Conservation (phyloP, 257 asterid species). For the Rauvolfia tetraphylla region DNA sequence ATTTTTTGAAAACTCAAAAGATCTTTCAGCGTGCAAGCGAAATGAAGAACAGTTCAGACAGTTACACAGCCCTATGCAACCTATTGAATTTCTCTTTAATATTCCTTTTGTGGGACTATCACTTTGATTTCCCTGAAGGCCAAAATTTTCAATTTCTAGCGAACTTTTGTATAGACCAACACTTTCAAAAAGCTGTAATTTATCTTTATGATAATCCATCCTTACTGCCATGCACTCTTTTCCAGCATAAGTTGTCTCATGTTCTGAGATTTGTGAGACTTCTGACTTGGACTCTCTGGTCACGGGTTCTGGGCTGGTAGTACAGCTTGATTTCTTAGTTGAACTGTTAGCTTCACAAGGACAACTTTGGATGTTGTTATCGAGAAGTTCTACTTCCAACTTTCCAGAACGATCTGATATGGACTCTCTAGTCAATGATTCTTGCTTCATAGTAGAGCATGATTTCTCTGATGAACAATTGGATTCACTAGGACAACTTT, state of each 20-base stretch:
- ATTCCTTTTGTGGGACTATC: slow-evolving; percentile 47
- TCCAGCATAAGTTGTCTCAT: slow-evolving; percentile 6
- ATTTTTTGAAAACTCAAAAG: slow-evolving; percentile 74
- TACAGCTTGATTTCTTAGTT: no score
- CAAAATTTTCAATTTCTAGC: slow-evolving; percentile 12
- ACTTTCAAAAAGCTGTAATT: neutral
- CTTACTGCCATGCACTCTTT: neutral
- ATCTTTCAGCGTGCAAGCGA: slow-evolving; percentile 78
- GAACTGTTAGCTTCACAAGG: no score
- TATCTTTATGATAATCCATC: slow-evolving; percentile 5
- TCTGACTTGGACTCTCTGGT: slow-evolving; percentile 11
- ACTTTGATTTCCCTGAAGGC: slow-evolving; percentile 16
- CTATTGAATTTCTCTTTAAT: slow-evolving; percentile 63
- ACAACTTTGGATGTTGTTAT: no score
- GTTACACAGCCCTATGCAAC: slow-evolving; percentile 79
- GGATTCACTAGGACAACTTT: slow-evolving; percentile 15
- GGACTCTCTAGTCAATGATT: slow-evolving; percentile 15
- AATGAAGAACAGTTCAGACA: slow-evolving; percentile 83
- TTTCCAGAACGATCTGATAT: slow-evolving; percentile 7
- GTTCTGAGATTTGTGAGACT: neutral
- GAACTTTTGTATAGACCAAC: slow-evolving; percentile 24
- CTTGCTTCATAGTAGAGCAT: slow-evolving; percentile 17
- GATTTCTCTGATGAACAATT: slow-evolving; percentile 18
- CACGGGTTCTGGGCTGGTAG: slow-evolving; percentile 12
- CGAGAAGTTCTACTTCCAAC: no score